These are phyloP conservation scores for Magnaporthiopsis rhizophila DNA, from an alignment of 2,329 filamentous ascomycete species.

Conservation along the genomic window DNA sequence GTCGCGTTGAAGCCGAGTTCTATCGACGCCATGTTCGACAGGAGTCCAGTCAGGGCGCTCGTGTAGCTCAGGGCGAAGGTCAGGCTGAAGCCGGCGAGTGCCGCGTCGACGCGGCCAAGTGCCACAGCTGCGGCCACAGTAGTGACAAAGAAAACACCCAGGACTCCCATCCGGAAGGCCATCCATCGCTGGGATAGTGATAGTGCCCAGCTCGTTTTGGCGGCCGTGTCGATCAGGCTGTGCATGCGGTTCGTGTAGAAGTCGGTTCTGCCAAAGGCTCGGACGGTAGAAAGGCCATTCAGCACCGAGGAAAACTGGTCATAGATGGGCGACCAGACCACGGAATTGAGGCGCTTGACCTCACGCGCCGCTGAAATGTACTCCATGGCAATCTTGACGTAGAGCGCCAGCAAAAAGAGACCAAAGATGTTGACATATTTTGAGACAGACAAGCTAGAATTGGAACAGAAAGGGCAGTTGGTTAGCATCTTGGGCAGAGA, in stretches of 20 bases:
- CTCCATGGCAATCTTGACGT: slow-evolving; percentile 23
- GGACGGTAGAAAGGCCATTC: slow-evolving; percentile 31
- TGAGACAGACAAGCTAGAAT: slow-evolving; percentile 23
- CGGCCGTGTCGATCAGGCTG: slow-evolving; percentile 23
- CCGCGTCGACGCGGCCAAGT: slow-evolving; percentile 27
- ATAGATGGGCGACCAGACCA: slow-evolving; percentile 32
- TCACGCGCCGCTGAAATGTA: slow-evolving; percentile 31
- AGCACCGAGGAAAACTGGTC: slow-evolving; percentile 33
- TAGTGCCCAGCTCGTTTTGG: slow-evolving; percentile 24
- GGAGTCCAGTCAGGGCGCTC: slow-evolving; percentile 23
- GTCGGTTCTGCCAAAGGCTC: slow-evolving; percentile 28
- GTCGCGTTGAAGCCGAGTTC: slow-evolving; percentile 34
- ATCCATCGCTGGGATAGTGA: slow-evolving; percentile 26
- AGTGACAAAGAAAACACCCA: slow-evolving; percentile 30
- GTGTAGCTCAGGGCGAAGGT: slow-evolving; percentile 31
- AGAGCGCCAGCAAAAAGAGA: slow-evolving; percentile 24
- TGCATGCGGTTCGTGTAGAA: slow-evolving; percentile 28
- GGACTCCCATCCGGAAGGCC: slow-evolving; percentile 29
- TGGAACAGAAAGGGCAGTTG: neutral
- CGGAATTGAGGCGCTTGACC: slow-evolving; percentile 32
- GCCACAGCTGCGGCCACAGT: slow-evolving; percentile 27
- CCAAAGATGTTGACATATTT: slow-evolving; percentile 28
- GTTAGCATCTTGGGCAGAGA: neutral
- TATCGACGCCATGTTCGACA: slow-evolving; percentile 27
- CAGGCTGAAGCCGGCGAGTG: slow-evolving; percentile 32